These are phyloP conservation scores for Claviceps quebecensis DNA, from an alignment of 2,329 filamentous ascomycete genomes.

Conservation along the genomic window DNA sequence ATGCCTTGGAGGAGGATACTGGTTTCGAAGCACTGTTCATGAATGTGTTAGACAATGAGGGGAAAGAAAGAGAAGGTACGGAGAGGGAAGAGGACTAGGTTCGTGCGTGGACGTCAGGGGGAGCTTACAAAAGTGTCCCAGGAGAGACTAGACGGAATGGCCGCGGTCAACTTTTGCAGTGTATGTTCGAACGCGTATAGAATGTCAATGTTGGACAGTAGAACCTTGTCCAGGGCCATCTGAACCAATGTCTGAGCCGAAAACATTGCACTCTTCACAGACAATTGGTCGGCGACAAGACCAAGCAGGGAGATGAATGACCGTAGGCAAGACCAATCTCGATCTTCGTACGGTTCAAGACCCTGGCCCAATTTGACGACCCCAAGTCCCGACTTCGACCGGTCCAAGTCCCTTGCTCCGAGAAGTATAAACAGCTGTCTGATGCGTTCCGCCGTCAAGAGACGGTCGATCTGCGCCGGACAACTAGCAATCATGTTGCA, in stretches of 20 bases:
- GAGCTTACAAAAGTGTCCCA: constrained; percentile 32
- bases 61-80: background rate
- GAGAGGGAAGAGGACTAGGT: no score
- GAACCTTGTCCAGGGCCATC: constrained; percentile 38
- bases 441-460: constrained; percentile 32
- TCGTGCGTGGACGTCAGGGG: no score
- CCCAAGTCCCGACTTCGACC: constrained; percentile 23
- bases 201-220: constrained; percentile 29
- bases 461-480: constrained; percentile 26
- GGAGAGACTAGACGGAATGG: constrained; percentile 19
- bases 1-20: constrained; percentile 33
- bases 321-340: constrained; percentile 32
- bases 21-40: constrained; percentile 33
- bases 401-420: constrained; percentile 29
- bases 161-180: constrained; percentile 27
- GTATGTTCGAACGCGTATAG: constrained; percentile 26
- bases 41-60: constrained; percentile 2
- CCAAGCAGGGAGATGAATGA: constrained; percentile 30
- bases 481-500: constrained; percentile 36
- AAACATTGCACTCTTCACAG: constrained; percentile 20
- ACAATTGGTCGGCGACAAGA: constrained; percentile 22
- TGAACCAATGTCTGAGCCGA: constrained; percentile 35
- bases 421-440: constrained; percentile 42
- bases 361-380: constrained; percentile 9
- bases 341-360: constrained; percentile 19